These are phyloP conservation scores for Mucor racemosus DNA, from an alignment of 371 early-diverging fungal species.

Conservation along the genomic window DNA sequence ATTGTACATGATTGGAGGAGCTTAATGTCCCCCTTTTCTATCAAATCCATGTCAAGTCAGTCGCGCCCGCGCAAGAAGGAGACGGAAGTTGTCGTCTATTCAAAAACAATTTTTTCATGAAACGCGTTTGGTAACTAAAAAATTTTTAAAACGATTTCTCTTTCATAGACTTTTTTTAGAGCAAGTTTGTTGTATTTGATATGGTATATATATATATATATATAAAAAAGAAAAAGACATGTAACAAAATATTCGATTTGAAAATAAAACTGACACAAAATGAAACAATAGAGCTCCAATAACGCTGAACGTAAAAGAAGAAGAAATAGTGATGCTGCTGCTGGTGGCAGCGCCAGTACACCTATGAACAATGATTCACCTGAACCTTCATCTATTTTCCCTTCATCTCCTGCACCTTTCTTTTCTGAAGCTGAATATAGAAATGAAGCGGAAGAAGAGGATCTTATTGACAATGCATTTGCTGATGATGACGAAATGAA, in stretches of 20 bases:
- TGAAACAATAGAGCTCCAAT: not conserved
- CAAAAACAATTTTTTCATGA: constrained; percentile 4
- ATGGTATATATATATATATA: too few relatives aligned
- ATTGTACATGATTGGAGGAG: too few relatives aligned
- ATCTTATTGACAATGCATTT: constrained; percentile 37
- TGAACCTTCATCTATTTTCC: constrained; percentile 43
- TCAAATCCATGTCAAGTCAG: not conserved
- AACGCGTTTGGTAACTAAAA: constrained; percentile 6
- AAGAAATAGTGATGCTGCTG: constrained; percentile 43
- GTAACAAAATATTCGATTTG: not conserved
- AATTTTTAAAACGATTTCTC: not conserved
- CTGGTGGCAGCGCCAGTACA: constrained; percentile 17
- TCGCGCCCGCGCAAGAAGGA: not conserved
- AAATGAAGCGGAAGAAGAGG: constrained; percentile 42
- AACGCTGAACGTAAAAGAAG: constrained; percentile 53
- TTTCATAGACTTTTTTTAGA: not conserved
- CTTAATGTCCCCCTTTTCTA: not conserved
- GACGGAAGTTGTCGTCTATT: constrained; percentile 1
- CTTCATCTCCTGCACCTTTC: constrained; percentile 52
- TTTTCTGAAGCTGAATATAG: constrained; percentile 51
- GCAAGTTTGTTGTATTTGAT: not conserved
- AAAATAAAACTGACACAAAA: not conserved
- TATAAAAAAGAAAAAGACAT: not conserved
- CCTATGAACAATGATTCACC: constrained; percentile 35
- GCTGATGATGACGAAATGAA: constrained; percentile 46